Base-by-base conservation (phyloP, 345 rosid genomes). In the Populus euphratica region DNA sequence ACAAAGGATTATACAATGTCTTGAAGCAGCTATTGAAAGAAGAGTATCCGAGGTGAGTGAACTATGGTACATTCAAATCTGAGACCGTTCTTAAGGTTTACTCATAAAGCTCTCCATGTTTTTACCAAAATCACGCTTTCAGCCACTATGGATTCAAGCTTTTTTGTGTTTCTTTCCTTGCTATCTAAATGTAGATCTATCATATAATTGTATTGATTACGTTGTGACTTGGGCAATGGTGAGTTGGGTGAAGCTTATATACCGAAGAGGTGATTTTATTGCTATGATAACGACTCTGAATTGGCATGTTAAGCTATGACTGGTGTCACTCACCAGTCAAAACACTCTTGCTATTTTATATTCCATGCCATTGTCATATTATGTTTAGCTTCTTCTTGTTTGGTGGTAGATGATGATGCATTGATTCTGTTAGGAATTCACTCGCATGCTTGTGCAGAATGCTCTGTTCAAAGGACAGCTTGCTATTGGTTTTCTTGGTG, bases 1-100 rank as follows among this genome's bases (percentile, higher is more conserved):
- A 82, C 88, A 90, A 75, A 87, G 97, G 73, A 88, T 96, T 63
- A 90, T 88, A 70, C 94, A 92, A 64, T 96, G 99, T 80, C 93
- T 96, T 49, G 93, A 92, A 87, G 99, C 99, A 47, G 99, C 98
- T 49, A 90, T 96, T 74, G 87, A 91, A 80, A 90, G 99, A 83
- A 85, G 99, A 86, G 97, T 91, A 6, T 96, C 97, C 67, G 97
- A 92, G 93, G 99, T 92, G 50, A 74, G 82, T 54, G 69, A 13
- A 72, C 47, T 49, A 64, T 44, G 3, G 3, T 44, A 9, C 41
- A 41, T 5, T 39, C 69, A 59, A 43, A 52, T 54, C 17, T 73
- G 29, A 44, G 49, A 47, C 10, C 52, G 27, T 70, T 47, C 64
- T 69, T 11, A 13, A 59, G 47, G 36, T 69, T 74, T 59, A 18